Evolutionary conservation across 371 early-diverging fungal genomes (phyloP), one percentile per base, ranked within the genome.

Genomic region (Mortierella sp.): DNA sequence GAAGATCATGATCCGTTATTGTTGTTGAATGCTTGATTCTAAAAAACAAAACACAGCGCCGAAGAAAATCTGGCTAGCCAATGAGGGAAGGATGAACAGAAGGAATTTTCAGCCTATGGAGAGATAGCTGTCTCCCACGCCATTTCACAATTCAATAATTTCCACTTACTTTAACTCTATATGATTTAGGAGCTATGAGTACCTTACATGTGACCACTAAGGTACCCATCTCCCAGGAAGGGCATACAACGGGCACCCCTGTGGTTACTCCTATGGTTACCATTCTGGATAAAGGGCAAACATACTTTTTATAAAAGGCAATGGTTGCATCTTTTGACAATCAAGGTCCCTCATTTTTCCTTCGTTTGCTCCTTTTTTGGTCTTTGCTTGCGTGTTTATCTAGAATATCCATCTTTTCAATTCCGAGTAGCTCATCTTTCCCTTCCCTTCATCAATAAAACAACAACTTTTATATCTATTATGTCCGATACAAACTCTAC

Each of bases 401-500:
- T 49, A 49, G 49, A 49, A 49, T n/a, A 12, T 49, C 49, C 23
- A 3, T 17, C 49, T n/a, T 40, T 10, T 40, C 40, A 13, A 40
- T 49, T 49, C 49, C 8, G 49, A n/a, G 19, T 2, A 22, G 8
- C 23, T 49, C 49, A 49, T 19, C 15, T 2, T 17, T 22, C 49
- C n/a, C 2, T n/a, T 19, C 4, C 19, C 0, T 12, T 53, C 22
- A 10, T 47, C n/a, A n/a, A n/a, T n/a, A n/a, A n/a, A n/a, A n/a
- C n/a, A 26, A 12, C 42, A 7, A 12, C 35, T 13, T 22, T 42
- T 23, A 22, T 22, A 32, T 22, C 17, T 26, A 61, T 0, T 35
- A 71, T 64, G 64, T 58, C 72, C 31, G 57, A 66, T 40, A n/a
- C n/a, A n/a, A 23, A 61, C 8, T 29, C 64, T 19, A 35, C 47